Evolutionary conservation across 495 filamentous ascomycete species (phyloP).

Genomic region (Aspergillus egyptiacus): DNA sequence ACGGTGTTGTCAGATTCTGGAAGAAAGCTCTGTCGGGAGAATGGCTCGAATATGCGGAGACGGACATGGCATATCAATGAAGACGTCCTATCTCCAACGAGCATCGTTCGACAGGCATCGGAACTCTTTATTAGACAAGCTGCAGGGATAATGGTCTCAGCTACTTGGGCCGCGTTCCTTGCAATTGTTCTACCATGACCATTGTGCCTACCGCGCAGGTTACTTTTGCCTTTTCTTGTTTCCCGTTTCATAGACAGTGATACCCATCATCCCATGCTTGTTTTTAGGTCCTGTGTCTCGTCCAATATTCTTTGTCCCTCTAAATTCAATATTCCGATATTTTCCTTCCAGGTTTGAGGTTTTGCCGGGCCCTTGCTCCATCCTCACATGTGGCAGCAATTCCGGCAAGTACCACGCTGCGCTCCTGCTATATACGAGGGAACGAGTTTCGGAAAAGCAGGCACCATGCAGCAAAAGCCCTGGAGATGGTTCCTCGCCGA

Average conservation of each 20-base stretch:
- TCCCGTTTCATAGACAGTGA: conserved; percentile 19
- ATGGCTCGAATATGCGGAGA: conserved; percentile 49
- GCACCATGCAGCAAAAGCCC: background rate
- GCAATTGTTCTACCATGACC: background rate
- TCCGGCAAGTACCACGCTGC: background rate
- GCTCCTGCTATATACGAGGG: background rate
- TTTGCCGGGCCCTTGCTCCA: background rate
- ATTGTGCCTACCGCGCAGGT: background rate
- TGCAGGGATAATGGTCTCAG: background rate
- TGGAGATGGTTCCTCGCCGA: background rate
- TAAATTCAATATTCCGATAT: background rate
- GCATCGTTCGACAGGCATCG: background rate
- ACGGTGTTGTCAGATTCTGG: conserved; percentile 47
- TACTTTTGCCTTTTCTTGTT: background rate
- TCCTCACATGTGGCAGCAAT: background rate
- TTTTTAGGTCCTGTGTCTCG: background rate
- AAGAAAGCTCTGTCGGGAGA: conserved; percentile 43
- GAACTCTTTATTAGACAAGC: background rate
- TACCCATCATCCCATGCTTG: conserved; percentile 16
- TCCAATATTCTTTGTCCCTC: background rate
- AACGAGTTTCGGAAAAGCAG: background rate
- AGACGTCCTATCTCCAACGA: background rate
- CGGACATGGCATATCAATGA: conserved; percentile 37
- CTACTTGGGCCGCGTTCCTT: background rate
- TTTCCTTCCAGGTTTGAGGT: background rate